Evolutionary conservation across 2,329 filamentous ascomycete species (phyloP).

Genomic region (Penicillium fuscoglaucum): DNA sequence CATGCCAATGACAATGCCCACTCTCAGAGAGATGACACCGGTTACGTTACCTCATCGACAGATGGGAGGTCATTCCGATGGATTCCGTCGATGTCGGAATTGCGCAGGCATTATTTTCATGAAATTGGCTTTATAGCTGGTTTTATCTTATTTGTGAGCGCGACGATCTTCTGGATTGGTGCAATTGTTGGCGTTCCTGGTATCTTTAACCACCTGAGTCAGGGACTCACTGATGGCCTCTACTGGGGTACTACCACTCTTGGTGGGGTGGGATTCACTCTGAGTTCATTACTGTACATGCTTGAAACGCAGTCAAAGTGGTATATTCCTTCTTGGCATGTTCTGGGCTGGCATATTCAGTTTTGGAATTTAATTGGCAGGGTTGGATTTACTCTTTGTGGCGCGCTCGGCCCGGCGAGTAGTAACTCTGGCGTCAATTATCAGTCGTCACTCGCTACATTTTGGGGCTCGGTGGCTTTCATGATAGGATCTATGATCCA

Average conservation of each 20-base stretch:
- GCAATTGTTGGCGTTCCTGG: conserved; percentile 62
- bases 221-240: conserved; percentile 52
- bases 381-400: conserved; percentile 63
- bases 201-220: conserved; percentile 54
- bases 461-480: conserved; percentile 46
- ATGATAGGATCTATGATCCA: conserved; percentile 51
- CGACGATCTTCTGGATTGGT: conserved; percentile 65
- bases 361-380: conserved; percentile 65
- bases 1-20: neutral
- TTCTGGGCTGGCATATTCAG: conserved; percentile 68
- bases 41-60: conserved; percentile 14
- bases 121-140: conserved; percentile 65
- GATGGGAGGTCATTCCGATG: conserved; percentile 54
- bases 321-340: conserved; percentile 57
- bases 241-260: conserved; percentile 62
- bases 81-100: conserved; percentile 59
- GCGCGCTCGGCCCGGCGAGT: conserved; percentile 55
- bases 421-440: conserved; percentile 48
- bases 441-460: conserved; percentile 50
- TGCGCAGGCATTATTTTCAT: conserved; percentile 60
- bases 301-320: conserved; percentile 65
- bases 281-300: conserved; percentile 62
- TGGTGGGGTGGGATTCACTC: conserved; percentile 62
- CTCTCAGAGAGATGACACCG: neutral
- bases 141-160: conserved; percentile 56